These are phyloP conservation scores for Coriolopsis trogii DNA, from an alignment of 1,284 basidiomycete genomes.

Conservation along the genomic window DNA sequence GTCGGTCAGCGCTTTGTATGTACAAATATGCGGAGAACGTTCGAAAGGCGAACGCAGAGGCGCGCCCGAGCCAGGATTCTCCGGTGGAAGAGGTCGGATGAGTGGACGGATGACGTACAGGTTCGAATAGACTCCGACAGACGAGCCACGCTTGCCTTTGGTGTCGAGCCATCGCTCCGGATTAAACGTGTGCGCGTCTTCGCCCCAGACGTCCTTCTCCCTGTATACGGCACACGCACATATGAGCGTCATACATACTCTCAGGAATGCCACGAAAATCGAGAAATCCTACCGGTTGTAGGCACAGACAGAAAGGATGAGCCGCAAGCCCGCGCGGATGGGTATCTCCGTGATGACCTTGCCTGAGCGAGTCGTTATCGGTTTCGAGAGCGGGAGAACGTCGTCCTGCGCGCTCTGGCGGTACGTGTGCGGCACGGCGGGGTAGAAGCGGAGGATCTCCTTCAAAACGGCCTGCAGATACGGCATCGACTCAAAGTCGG, in stretches of 20 bases:
- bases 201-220: slow-evolving; percentile 31
- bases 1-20: slow-evolving; percentile 2
- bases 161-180: slow-evolving; percentile 30
- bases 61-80: neutral
- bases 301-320: slow-evolving; percentile 39
- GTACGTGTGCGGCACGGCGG: slow-evolving; percentile 29
- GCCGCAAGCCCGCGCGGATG: slow-evolving; percentile 36
- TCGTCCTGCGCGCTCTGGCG: slow-evolving; percentile 34
- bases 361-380: slow-evolving; percentile 30
- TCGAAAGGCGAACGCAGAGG: neutral
- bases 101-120: slow-evolving; percentile 26
- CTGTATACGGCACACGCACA: slow-evolving; percentile 7
- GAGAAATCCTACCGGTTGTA: slow-evolving; percentile 44
- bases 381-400: slow-evolving; percentile 36
- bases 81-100: neutral
- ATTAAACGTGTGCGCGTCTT: slow-evolving; percentile 31
- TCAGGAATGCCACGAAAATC: too few relatives aligned
- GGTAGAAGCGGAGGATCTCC: slow-evolving; percentile 37
- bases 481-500: slow-evolving; percentile 56
- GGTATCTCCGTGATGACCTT: slow-evolving; percentile 37
- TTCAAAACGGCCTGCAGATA: slow-evolving; percentile 56
- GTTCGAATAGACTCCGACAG: slow-evolving; percentile 46
- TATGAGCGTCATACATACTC: neutral
- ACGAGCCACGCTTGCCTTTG: slow-evolving; percentile 26
- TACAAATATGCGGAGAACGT: too few relatives aligned